Evolutionary conservation across 140 eudicot genomes (phyloP), one percentile per base, ranked within the genome.

Genomic region (Anethum foeniculum): DNA sequence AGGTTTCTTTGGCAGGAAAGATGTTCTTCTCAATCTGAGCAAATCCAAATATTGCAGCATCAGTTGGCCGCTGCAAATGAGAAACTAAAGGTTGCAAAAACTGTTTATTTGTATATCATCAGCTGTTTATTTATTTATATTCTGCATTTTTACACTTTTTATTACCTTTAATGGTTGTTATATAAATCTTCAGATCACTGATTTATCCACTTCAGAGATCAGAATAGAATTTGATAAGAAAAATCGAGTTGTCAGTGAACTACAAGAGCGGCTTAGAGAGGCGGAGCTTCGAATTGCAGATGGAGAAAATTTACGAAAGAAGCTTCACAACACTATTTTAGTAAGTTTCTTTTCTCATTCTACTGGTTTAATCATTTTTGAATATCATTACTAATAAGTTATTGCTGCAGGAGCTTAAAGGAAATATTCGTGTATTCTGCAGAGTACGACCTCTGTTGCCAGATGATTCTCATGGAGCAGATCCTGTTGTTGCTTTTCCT

Each of bases 361-460:
- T 76, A 4, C 39, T 13, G 2, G 27, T 52, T 10, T 15, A 73
- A 25, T 64, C 49, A 28, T 71, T 13, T 27, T 54, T n/a, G 3
- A 44, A 25, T 38, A 81, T 43, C 12, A 52, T 23, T 51, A 28
- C 46, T 76, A 46, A 71, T 39, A 49, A 34, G 67, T 77, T 21
- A 15, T 68, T 79, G 6, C 75, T 86, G 64, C 92, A 95, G 99
- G 99, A 95, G 83, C 71, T 95, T 11, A 95, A 95, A 85, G 99
- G 99, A 13, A 95, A 95, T 47, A 95, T 95, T 4, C 92, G 99
- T 38, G 99, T 95, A 15, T 96, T 96, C 83, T 96, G 99, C 79
- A 84, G 99, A 84, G 99, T 96, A 12, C 84, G 99, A 58, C 99
- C 99, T 36, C 32, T 88, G 81, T 80, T 96, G 78, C 90, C 98